A percentile compares a stretch with the other conserved stretches of the same genome.
Evolutionary conservation across 495 filamentous ascomycete genomes (phyloP).

Genomic region (Penicillium malachiteum): DNA sequence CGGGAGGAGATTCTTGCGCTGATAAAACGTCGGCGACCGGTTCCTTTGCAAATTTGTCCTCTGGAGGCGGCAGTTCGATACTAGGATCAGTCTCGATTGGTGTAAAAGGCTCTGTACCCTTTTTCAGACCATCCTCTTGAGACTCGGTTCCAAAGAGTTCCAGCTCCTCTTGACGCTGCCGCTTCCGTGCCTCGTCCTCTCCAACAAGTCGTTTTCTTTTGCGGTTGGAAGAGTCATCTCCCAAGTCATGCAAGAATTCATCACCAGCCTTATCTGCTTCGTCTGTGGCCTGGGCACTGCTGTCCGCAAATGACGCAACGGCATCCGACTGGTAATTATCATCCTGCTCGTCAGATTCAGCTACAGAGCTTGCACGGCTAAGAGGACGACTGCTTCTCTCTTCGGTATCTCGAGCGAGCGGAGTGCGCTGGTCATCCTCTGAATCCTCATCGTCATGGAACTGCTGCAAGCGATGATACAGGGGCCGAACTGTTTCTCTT

Average conservation of each 20-base stretch:
- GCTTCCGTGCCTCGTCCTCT: conserved; percentile 62
- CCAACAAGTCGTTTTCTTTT: conserved; percentile 70
- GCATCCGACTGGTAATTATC: conserved; percentile 51
- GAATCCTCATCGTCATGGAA: conserved; percentile 61
- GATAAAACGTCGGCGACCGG: neutral
- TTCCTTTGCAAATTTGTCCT: neutral
- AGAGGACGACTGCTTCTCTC: conserved; percentile 78
- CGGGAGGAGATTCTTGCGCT: neutral
- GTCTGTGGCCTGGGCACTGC: neutral
- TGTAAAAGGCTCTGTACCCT: neutral
- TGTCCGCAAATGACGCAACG: conserved; percentile 14
- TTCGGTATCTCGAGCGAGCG: conserved; percentile 69
- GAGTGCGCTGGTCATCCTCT: conserved; percentile 57
- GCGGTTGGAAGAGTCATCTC: conserved; percentile 43
- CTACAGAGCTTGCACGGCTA: conserved; percentile 73
- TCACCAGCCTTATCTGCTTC: conserved; percentile 9
- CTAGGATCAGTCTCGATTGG: neutral
- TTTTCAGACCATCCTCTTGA: conserved; percentile 9
- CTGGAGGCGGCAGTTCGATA: conserved; percentile 1
- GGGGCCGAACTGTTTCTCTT: conserved; percentile 51
- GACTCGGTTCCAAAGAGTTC: conserved; percentile 63
- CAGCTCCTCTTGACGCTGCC: conserved; percentile 68
- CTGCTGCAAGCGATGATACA: conserved; percentile 58
- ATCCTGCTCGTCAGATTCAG: conserved; percentile 56
- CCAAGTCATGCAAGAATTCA: no score